Percentiles rank a stretch among this genome's conserved stretches.
Evolutionary conservation across 2,329 filamentous ascomycete genomes (phyloP).

Genomic region (Fusarium goolgardi): DNA sequence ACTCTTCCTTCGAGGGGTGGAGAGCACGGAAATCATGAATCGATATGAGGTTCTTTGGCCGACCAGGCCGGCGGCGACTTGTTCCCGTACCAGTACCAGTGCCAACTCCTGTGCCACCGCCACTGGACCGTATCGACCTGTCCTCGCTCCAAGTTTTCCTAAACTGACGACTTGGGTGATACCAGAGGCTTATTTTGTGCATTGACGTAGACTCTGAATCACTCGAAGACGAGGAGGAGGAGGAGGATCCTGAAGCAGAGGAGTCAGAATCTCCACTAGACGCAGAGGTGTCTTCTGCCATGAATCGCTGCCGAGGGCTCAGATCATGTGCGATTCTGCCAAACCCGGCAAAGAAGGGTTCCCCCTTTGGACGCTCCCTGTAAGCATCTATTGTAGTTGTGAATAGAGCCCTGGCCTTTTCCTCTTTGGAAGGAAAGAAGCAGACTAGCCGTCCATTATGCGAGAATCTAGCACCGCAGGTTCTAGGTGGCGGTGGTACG

Average conservation of each 20-base stretch:
- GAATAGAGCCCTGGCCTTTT: constrained; percentile 64
- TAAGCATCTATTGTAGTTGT: constrained; percentile 59
- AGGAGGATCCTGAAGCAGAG: constrained; percentile 61
- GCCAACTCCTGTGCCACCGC: constrained; percentile 64
- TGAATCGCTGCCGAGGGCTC: constrained; percentile 59
- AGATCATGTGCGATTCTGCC: constrained; percentile 65
- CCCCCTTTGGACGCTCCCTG: constrained; percentile 63
- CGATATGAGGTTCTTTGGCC: constrained; percentile 75
- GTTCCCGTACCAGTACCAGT: constrained; percentile 64
- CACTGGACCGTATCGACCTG: constrained; percentile 69
- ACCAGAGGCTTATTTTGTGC: constrained; percentile 68
- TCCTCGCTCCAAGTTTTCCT: constrained; percentile 68
- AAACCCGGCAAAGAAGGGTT: constrained; percentile 68
- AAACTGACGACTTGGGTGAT: constrained; percentile 63
- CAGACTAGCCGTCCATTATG: constrained; percentile 72
- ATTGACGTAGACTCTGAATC: constrained; percentile 73
- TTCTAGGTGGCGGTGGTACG: constrained; percentile 67
- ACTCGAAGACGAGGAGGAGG: constrained; percentile 66
- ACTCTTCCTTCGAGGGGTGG: constrained; percentile 80
- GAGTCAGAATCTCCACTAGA: constrained; percentile 64
- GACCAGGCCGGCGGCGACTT: constrained; percentile 60
- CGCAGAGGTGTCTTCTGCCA: constrained; percentile 62
- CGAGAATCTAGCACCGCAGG: constrained; percentile 71
- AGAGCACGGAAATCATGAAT: constrained; percentile 77
- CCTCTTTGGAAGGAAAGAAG: constrained; percentile 76